Conservation (phyloP, 352 stramenopile genomes). For the Pythium coloratum region DNA sequence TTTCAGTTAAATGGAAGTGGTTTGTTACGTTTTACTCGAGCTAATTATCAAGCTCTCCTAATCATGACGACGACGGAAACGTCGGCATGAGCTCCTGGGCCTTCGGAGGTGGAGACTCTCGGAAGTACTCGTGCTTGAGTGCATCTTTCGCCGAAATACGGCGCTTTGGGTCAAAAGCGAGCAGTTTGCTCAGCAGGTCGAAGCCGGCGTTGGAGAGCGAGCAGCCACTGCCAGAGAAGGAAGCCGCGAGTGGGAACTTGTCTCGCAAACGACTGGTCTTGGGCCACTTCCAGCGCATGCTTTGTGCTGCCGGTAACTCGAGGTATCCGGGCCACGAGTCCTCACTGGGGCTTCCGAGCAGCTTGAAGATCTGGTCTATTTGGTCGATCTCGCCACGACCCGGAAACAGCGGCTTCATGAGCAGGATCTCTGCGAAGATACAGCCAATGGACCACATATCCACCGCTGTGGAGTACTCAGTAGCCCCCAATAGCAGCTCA, state of each 20-base stretch:
- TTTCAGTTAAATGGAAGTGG: neutral
- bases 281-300: slow-evolving; percentile 65
- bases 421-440: slow-evolving; percentile 96
- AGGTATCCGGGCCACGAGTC: slow-evolving; percentile 87
- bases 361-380: slow-evolving; percentile 95
- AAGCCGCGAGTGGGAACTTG: slow-evolving; percentile 73
- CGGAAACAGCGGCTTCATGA: slow-evolving; percentile 92
- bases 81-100: slow-evolving; percentile 78
- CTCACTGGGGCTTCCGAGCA: slow-evolving; percentile 90
- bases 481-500: slow-evolving; percentile 91
- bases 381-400: slow-evolving; percentile 95
- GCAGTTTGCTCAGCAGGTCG: slow-evolving; percentile 60
- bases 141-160: slow-evolving; percentile 82
- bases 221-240: slow-evolving; percentile 51
- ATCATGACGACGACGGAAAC: slow-evolving; percentile 43
- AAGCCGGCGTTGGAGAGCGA: slow-evolving; percentile 76
- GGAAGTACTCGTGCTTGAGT: slow-evolving; percentile 82
- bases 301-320: slow-evolving; percentile 62
- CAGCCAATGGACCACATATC: slow-evolving; percentile 98
- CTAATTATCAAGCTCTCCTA: slow-evolving; percentile 5
- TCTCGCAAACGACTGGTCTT: slow-evolving; percentile 67
- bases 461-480: slow-evolving; percentile 92
- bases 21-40: neutral
- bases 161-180: slow-evolving; percentile 35
- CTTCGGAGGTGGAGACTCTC: slow-evolving; percentile 64